Percentiles rank a stretch among this genome's conserved stretches.
Conservation (phyloP, 257 asterid genomes). For the Ligustrum vulgare region DNA sequence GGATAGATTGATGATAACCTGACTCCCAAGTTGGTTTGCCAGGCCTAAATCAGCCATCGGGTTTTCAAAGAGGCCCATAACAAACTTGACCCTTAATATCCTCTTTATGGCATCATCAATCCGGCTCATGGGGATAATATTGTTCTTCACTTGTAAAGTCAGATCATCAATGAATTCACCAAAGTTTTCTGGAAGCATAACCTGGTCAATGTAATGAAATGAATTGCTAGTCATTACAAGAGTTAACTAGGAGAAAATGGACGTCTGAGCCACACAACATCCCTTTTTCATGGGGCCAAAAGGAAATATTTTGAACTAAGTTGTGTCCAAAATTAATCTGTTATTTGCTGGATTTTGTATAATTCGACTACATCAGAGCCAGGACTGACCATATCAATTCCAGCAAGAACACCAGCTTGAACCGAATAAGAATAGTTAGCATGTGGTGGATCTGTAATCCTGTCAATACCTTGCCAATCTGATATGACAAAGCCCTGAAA, state of each 20-base stretch:
- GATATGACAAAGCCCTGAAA: slow-evolving; percentile 63
- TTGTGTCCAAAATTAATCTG: background rate
- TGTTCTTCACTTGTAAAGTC: slow-evolving; percentile 39
- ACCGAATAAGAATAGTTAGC: slow-evolving; percentile 58
- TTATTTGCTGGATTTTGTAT: background rate
- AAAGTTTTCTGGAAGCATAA: slow-evolving; percentile 35
- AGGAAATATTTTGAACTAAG: background rate
- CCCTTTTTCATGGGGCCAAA: background rate
- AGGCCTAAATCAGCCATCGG: slow-evolving; percentile 41
- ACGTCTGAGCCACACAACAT: background rate
- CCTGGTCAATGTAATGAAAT: slow-evolving; percentile 28
- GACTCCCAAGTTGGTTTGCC: slow-evolving; percentile 38
- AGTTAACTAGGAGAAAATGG: background rate
- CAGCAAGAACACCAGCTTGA: slow-evolving; percentile 53
- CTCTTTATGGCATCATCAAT: slow-evolving; percentile 40
- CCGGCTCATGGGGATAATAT: slow-evolving; percentile 36
- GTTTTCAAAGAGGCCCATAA: slow-evolving; percentile 47
- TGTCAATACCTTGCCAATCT: slow-evolving; percentile 62
- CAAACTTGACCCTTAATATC: slow-evolving; percentile 41
- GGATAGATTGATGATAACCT: slow-evolving; percentile 24
- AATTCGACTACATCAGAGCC: too few species aligned
- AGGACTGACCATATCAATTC: slow-evolving; percentile 68
- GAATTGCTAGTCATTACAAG: slow-evolving; percentile 5
- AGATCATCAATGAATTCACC: slow-evolving; percentile 33
- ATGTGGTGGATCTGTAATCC: slow-evolving; percentile 43